Evolutionary conservation across 345 rosid genomes (phyloP).

Genomic region (Durio zibethinus): DNA sequence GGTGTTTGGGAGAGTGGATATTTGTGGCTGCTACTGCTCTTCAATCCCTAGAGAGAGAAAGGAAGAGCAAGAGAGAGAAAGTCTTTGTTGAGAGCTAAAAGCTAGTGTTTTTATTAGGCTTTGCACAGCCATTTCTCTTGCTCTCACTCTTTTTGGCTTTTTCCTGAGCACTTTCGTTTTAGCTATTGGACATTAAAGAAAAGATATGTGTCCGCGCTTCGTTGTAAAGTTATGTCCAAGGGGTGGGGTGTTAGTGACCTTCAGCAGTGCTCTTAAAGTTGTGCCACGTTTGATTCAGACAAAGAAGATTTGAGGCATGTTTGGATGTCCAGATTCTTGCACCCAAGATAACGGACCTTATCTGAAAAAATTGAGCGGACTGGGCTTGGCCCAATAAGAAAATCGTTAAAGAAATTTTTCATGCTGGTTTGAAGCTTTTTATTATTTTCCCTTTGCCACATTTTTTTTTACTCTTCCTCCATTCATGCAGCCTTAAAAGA

Average conservation of each 20-base stretch:
- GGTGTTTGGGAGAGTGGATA: slow-evolving; percentile 18
- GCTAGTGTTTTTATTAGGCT: slow-evolving; percentile 19
- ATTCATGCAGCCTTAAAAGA: not conserved
- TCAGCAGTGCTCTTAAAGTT: slow-evolving; percentile 14
- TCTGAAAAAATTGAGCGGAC: not conserved
- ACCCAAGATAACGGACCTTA: not conserved
- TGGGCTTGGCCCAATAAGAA: not conserved
- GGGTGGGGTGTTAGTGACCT: slow-evolving; percentile 1
- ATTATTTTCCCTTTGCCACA: too few relatives aligned
- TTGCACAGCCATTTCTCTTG: slow-evolving; percentile 12
- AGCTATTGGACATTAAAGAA: slow-evolving; percentile 15
- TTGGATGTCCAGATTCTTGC: not conserved
- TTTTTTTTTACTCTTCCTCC: not conserved
- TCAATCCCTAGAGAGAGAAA: slow-evolving; percentile 49
- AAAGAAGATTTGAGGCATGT: not conserved
- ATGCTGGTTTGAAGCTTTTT: too few relatives aligned
- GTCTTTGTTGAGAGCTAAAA: slow-evolving; percentile 25
- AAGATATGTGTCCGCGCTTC: not conserved
- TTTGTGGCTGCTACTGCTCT: slow-evolving; percentile 34
- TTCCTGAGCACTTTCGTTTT: slow-evolving; percentile 34
- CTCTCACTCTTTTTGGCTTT: slow-evolving; percentile 15
- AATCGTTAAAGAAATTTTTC: too few relatives aligned
- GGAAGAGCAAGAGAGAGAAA: slow-evolving; percentile 11
- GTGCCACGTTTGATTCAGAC: slow-evolving; percentile 11
- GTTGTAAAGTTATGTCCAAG: not conserved